phyloP scores from a whole-genome alignment of 495 filamentous ascomycete genomes.

The Neurospora sp. region DNA sequence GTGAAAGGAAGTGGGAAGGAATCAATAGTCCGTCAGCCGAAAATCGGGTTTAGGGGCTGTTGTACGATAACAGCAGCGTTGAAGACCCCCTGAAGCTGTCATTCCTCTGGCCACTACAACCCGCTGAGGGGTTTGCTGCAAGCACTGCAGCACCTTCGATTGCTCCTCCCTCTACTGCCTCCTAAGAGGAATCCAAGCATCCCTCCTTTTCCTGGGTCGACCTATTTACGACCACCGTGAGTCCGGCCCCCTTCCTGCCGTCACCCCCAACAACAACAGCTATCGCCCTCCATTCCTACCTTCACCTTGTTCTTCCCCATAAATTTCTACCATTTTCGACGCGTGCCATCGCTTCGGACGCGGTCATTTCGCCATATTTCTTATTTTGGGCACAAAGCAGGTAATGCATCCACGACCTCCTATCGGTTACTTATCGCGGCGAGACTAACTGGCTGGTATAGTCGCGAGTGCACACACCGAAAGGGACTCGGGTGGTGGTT shows the following conservation, averaged over 20 bases:
- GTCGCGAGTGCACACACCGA: conserved; percentile 11
- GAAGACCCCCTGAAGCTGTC: neutral
- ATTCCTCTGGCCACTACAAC: neutral
- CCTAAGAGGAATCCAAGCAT: neutral
- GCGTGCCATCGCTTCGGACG: conserved; percentile 14
- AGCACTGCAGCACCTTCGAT: neutral
- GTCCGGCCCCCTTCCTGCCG: conserved; percentile 11
- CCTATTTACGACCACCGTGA: neutral
- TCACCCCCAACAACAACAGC: conserved; percentile 15
- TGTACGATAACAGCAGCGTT: neutral
- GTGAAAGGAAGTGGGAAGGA: neutral
- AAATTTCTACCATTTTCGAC: conserved; percentile 5
- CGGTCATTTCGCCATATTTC: conserved; percentile 10
- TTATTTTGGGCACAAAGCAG: conserved; percentile 9
- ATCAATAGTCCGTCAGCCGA: neutral
- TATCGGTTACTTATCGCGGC: conserved; percentile 5
- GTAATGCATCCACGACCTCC: conserved; percentile 6
- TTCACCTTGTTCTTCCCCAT: conserved; percentile 6
- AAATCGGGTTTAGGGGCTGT: neutral
- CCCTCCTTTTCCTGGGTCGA: neutral
- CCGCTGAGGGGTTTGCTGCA: neutral
- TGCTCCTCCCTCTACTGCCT: neutral
- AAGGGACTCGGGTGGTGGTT: conserved; percentile 1
- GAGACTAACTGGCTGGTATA: conserved; percentile 21
- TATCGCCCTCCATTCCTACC: conserved; percentile 4